Evolutionary conservation across 2,329 filamentous ascomycete genomes (phyloP), one percentile per base, ranked within the genome.

Genomic region (Massarina eburnea): DNA sequence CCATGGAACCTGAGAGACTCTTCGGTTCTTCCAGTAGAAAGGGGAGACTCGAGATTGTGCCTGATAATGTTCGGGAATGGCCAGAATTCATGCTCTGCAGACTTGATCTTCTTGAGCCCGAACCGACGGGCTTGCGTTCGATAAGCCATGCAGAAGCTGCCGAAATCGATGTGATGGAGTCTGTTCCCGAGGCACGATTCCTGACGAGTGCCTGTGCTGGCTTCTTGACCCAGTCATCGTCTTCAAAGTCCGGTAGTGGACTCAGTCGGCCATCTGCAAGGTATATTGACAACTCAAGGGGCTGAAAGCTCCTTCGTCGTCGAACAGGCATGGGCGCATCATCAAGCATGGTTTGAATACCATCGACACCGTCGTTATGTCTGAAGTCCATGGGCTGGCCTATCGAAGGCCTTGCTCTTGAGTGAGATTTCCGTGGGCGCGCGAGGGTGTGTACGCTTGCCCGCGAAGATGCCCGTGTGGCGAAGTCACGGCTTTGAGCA

Each of bases 261-360:
- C 69, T 72, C 3, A 73, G 57, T 26, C 64, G 56, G 5, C 62
- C 61, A 29, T 67, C 57, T 12, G 60, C 59, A 3, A 66, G 48
- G 41, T 72, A 72, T 26, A 73, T 71, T 10, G 67, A 71, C 1
- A 73, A 55, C 36, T 73, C 66, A 5, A 73, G 51, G 3, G 70
- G 71, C 20, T 64, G 57, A 45, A 72, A 71, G 49, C 64, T 68
- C 26, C 63, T 58, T 32, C 64, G 57, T 7, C 66, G 58, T 26
- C 65, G 59, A 14, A 64, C 42, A 4, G 64, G 62, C 52, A 64
- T 55, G 4, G 62, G 49, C 15, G 59, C 58, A 10, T 69, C 62
- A 18, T 67, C 56, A 6, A 63, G 43, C 64, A 67, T 68, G 8
- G 57, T 65, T 27, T 67, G 62, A 8, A 67, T 49, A 8, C 60